These are phyloP conservation scores for Botryotinia calthae DNA, from an alignment of 2,329 filamentous ascomycete species.

Conservation along the genomic window DNA sequence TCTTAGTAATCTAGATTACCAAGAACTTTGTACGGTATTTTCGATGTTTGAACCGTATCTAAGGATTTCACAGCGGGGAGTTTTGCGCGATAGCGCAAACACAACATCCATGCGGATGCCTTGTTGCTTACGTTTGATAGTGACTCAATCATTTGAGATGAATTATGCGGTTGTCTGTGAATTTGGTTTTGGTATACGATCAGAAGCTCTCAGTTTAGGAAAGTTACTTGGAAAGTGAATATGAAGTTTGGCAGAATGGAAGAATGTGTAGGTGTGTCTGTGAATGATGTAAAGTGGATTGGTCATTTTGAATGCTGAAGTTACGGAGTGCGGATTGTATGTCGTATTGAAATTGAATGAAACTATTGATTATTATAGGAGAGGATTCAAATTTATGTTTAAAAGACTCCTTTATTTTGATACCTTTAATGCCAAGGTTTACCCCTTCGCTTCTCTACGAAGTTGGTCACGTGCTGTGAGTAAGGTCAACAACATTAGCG, in stretches of 20 bases:
- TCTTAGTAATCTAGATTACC: not conserved
- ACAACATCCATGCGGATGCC: not conserved
- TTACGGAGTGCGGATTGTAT: rapidly evolving
- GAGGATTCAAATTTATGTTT: not conserved
- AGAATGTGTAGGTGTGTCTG: not conserved
- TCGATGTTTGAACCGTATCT: rapidly evolving
- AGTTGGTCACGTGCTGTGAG: not conserved
- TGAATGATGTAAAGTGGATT: not conserved
- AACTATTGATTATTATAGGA: rapidly evolving
- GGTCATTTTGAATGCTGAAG: not conserved
- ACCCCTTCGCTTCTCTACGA: not conserved
- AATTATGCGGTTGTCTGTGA: rapidly evolving
- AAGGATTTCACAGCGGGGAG: not conserved
- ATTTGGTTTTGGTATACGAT: not conserved
- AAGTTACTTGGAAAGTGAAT: not conserved
- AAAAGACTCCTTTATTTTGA: not conserved
- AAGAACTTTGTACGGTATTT: rapidly evolving
- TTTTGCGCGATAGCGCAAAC: too few relatives aligned
- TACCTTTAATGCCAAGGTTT: conserved; percentile 11
- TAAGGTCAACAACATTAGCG: not conserved
- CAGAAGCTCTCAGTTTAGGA: rapidly evolving
- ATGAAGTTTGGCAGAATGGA: not conserved
- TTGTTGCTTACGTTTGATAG: not conserved
- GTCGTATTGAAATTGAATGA: rapidly evolving
- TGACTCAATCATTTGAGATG: not conserved